Evolutionary conservation across 2,329 filamentous ascomycete genomes (phyloP).

Genomic region (Pyrenochaeta sp.): DNA sequence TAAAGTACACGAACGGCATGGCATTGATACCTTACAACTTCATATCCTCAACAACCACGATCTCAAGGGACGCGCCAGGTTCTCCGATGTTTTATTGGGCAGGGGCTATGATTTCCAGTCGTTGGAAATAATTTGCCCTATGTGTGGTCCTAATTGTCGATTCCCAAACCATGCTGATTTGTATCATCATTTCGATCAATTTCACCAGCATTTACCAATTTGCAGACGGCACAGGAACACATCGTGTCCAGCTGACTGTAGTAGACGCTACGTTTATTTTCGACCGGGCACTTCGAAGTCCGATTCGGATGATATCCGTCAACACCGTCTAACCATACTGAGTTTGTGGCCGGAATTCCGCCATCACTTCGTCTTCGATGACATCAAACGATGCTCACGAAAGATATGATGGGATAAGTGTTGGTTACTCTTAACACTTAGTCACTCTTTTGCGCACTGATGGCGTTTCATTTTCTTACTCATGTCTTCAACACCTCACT

Average conservation of each 20-base stretch:
- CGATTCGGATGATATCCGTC: constrained; percentile 6
- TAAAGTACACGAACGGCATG: neutral
- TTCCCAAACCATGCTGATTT: constrained; percentile 8
- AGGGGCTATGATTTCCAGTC: constrained; percentile 14
- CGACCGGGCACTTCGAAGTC: neutral
- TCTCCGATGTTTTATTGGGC: neutral
- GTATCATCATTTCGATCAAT: constrained; percentile 5
- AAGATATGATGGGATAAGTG: too few relatives aligned
- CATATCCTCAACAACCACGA: constrained; percentile 14
- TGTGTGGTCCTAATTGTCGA: constrained; percentile 3
- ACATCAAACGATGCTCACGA: neutral
- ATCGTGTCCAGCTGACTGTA: neutral
- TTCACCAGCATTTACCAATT: constrained; percentile 4
- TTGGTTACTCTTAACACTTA: neutral
- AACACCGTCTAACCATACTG: constrained; percentile 16
- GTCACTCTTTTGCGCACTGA: too few relatives aligned
- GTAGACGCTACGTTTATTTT: neutral
- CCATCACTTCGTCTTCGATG: constrained; percentile 6
- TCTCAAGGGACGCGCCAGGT: constrained; percentile 4
- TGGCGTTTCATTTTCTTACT: too few relatives aligned
- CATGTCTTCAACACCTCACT: too few relatives aligned
- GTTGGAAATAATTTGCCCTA: constrained; percentile 8
- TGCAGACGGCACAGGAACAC: neutral
- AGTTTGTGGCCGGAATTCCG: constrained; percentile 15
- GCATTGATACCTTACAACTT: constrained; percentile 3